A percentile compares a stretch with the other conserved stretches of the same genome.
Conservation (phyloP, 2,329 filamentous ascomycete genomes). For the Fusarium incarnatum region DNA sequence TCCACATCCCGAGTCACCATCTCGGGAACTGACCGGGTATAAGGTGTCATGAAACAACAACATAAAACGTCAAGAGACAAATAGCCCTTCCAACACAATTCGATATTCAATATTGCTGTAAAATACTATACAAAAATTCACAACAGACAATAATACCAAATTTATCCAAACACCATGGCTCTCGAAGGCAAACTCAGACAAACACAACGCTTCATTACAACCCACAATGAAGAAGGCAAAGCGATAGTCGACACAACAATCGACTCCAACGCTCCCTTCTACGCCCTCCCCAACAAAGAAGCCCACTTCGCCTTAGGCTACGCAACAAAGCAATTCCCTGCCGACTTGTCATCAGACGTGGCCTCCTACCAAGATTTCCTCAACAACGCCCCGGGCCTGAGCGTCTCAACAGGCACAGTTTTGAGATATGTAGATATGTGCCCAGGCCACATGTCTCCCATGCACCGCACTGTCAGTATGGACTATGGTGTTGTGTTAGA, state of each 20-base stretch:
- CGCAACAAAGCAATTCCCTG: constrained; percentile 43
- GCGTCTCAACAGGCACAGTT: constrained; percentile 54
- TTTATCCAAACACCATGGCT: no score
- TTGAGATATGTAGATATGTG: constrained; percentile 62
- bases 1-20: constrained; percentile 31
- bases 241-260: constrained; percentile 37
- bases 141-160: no score
- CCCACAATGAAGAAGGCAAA: constrained; percentile 45
- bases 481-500: constrained; percentile 68
- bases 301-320: constrained; percentile 45
- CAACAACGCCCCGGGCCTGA: constrained; percentile 44
- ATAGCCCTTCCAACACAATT: background rate
- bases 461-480: constrained; percentile 63
- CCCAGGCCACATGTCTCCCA: constrained; percentile 45
- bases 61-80: background rate
- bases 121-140: no score
- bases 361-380: constrained; percentile 37
- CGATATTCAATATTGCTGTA: no score
- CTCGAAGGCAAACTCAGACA: constrained; percentile 39
- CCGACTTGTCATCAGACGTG: constrained; percentile 40
- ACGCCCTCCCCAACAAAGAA: constrained; percentile 27
- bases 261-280: constrained; percentile 35
- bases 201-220: constrained; percentile 42
- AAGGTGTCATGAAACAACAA: background rate
- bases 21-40: background rate